A percentile compares a stretch with the other conserved stretches of the same genome.
These are phyloP conservation scores for Geotrichum restrictum DNA, from an alignment of 1,139 yeast species.

Conservation along the genomic window DNA sequence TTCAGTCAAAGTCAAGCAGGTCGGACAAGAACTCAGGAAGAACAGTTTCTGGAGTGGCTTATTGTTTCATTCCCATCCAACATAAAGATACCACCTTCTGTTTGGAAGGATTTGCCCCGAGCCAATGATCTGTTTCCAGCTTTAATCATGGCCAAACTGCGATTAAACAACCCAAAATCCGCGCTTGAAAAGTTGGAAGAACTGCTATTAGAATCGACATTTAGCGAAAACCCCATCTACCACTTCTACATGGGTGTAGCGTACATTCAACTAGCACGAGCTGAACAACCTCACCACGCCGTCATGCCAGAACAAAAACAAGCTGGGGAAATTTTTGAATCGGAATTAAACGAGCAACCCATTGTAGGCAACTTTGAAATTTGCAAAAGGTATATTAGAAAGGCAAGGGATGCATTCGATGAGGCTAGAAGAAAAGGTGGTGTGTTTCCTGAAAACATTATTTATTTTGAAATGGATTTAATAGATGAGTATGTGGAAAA, in stretches of 20 bases:
- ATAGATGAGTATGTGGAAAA: constrained; percentile 12
- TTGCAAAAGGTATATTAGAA: not conserved
- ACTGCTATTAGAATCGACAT: constrained; percentile 46
- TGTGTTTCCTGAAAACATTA: constrained; percentile 26
- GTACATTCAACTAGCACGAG: constrained; percentile 25
- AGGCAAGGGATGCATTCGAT: constrained; percentile 7
- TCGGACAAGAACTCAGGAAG: constrained; percentile 24
- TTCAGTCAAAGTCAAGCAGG: constrained; percentile 2
- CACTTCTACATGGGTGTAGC: constrained; percentile 34
- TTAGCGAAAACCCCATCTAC: constrained; percentile 45
- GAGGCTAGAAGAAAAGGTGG: constrained; percentile 20
- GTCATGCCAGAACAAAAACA: not conserved
- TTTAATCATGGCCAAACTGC: constrained; percentile 26
- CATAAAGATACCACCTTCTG: not conserved
- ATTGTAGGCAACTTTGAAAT: constrained; percentile 1
- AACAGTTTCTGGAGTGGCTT: constrained; percentile 33
- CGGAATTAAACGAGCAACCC: too few relatives aligned
- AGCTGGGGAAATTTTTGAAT: not conserved
- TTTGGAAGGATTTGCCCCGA: constrained; percentile 22
- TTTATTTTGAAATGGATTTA: constrained; percentile 23
- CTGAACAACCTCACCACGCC: not conserved
- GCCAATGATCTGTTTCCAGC: constrained; percentile 27
- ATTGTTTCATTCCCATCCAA: constrained; percentile 24
- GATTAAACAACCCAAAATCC: constrained; percentile 27
- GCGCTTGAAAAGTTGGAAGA: constrained; percentile 40